Base-by-base conservation (phyloP, 345 rosid species). In the Hibiscus mutabilis region DNA sequence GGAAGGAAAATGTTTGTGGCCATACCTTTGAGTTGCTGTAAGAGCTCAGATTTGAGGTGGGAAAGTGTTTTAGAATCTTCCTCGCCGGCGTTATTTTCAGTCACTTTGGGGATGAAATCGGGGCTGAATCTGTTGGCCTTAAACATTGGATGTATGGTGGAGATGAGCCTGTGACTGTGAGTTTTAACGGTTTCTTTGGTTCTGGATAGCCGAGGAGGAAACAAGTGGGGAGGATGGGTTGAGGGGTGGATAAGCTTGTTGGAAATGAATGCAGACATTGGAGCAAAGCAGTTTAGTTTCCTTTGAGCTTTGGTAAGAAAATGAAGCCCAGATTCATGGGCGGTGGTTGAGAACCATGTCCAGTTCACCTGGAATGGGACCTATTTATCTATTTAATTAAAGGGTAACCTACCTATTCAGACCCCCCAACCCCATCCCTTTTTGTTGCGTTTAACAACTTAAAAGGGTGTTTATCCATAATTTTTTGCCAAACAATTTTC, bases 31-130 rank as follows among this genome's bases (percentile, higher is more conserved):
- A 88, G 61, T 46, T 79, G 78, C 37, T 73, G 71, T 68, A 78
- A 79, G 75, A 88, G 86, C 8, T 88, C 73, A 56, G 77, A 21
- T 81, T 90, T 90, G 57, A 85, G 82, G 76, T 83, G 84, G 11
- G 74, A 2, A 55, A 55, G 62, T 53, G 52, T 21, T 6, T 31
- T 31, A 31, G 35, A 31, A 35, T 56, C 40, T 27, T 70, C 51
- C 24, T 59, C 66, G 18, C 66, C 66, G 52, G 74, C n/a, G 55
- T 59, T 70, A 0, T 59, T 56, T 42, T 59, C 57, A 3, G 57
- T 37, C 10, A 59, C 37, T 59, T 70, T 59, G 56, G 35, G 16
- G 25, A 64, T 70, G 11, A 1, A 25, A 70, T 9, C 25, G 27
- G 65, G 25, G 13, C 12, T 46, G 13, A 42, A 42, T 70, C 74